phyloP scores from a whole-genome alignment of 495 filamentous ascomycete species.

The Hypomontagnella submonticulosa region DNA sequence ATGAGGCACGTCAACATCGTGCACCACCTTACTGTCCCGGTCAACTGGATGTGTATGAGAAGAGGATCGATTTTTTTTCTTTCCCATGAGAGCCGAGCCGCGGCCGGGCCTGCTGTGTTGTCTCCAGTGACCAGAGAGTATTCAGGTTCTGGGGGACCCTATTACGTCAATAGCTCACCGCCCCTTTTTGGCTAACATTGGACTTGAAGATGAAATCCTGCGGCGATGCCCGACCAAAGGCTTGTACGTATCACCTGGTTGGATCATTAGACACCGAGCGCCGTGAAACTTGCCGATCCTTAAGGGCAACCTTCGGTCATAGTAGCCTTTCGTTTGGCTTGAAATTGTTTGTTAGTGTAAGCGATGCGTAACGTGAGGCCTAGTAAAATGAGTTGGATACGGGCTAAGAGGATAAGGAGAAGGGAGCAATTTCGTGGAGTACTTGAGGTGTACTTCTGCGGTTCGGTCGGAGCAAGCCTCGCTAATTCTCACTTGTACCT shows the following conservation, averaged over 20 bases:
- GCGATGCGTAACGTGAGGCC: too few species aligned
- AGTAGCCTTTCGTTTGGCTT: slow-evolving; percentile 8
- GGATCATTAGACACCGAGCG: slow-evolving; percentile 24
- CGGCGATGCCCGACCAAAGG: slow-evolving; percentile 42
- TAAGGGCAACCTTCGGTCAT: slow-evolving; percentile 5
- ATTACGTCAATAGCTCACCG: slow-evolving; percentile 47
- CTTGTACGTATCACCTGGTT: slow-evolving; percentile 31
- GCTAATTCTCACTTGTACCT: slow-evolving; percentile 26
- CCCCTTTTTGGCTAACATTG: slow-evolving; percentile 38
- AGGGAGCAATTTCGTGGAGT: slow-evolving; percentile 17
- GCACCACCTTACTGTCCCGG: slow-evolving; percentile 36
- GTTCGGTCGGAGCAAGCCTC: slow-evolving; percentile 22
- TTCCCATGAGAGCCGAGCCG: slow-evolving; percentile 33
- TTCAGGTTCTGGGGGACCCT: slow-evolving; percentile 27
- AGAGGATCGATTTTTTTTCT: slow-evolving; percentile 30
- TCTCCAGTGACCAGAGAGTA: slow-evolving; percentile 39
- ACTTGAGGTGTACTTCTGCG: slow-evolving; percentile 18
- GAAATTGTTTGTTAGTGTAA: slow-evolving; percentile 14
- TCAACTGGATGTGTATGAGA: slow-evolving; percentile 31
- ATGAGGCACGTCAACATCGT: slow-evolving; percentile 44
- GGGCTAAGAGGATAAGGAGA: not conserved
- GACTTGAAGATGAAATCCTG: slow-evolving; percentile 41
- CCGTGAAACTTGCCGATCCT: slow-evolving; percentile 34
- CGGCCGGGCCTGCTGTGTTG: slow-evolving; percentile 44
- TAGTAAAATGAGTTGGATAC: too few species aligned